Evolutionary conservation across 257 asterid species (phyloP), one percentile per base, ranked within the genome.

Genomic region (Mentha longifolia): DNA sequence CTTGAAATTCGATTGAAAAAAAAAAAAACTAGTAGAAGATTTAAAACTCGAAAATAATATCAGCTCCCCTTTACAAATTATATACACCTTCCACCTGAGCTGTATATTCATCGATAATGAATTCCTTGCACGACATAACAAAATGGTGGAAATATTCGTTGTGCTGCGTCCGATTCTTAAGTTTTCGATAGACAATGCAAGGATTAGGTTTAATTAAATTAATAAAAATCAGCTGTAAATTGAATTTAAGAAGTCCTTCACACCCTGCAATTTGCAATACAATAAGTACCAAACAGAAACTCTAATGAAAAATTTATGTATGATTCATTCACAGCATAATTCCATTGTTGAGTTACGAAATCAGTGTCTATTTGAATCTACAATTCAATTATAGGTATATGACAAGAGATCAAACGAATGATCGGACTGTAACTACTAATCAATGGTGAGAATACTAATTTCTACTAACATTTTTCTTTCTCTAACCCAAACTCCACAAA

Each of bases 11-110:
- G 39, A 52, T 14, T 2, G 2, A 25, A 28, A 28, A 28, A 28
- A 2, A 43, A 33, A 51, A 67, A 20, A 9, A 14, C 70, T 39
- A 22, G 1, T 49, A 22, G 0, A 28, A 49, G 31, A 25, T 46
- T 41, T 57, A 43, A 9, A 30, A 43, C 39, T 70, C 28, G 45
- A 22, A 46, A 46, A 28, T 30, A 67, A 31, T 50, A 16, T 42
- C 61, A 47, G 11, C 31, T 30, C 52, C 31, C 30, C 47, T 30
- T 16, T 9, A 15, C 7, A 47, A 47, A 72, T 8, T 51, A 50
- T 41, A 62, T 15, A 39, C 46, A 45, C 43, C 74, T 28, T 17
- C n/a, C 28, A 45, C 28, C 74, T 28, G 33, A 10, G n/a, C 49
- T 28, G 35, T 49, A 58, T 30, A 46, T 15, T 59, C 13, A 42